Conservation (phyloP, 352 stramenopile genomes). For the Chrysophaeum taylorii region DNA sequence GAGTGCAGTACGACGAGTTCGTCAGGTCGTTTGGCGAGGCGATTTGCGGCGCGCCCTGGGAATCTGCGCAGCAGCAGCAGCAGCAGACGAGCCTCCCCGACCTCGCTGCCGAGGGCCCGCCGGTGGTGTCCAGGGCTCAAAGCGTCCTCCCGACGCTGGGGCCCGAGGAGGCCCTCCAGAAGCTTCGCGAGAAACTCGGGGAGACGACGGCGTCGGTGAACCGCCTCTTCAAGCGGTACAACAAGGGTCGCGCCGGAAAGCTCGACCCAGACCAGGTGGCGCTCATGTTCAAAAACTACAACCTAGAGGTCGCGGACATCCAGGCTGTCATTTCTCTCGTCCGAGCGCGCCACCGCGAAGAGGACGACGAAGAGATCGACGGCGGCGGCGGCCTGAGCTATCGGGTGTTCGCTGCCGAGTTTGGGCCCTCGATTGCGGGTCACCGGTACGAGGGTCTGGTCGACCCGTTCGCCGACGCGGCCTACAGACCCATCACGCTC, state of each 20-base stretch:
- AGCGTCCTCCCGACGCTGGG: background rate
- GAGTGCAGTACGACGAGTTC: background rate
- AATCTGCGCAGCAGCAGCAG: background rate
- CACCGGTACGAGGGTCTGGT: too few relatives aligned
- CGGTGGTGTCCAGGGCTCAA: background rate
- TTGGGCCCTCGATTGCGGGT: too few relatives aligned
- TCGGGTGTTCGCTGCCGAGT: too few relatives aligned
- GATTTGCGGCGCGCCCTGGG: conserved; percentile 5
- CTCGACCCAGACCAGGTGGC: background rate
- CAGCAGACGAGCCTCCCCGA: too few relatives aligned
- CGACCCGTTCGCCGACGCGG: too few relatives aligned
- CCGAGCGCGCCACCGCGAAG: too few relatives aligned
- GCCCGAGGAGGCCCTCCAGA: background rate
- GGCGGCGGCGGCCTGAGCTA: too few relatives aligned
- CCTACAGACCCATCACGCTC: too few relatives aligned
- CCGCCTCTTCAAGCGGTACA: background rate
- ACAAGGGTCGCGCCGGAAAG: background rate
- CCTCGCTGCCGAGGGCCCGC: too few relatives aligned
- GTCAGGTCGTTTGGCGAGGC: background rate
- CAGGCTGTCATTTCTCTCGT: too few relatives aligned
- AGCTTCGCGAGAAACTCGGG: background rate
- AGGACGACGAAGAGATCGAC: too few relatives aligned
- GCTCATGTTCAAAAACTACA: background rate
- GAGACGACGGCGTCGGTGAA: background rate
- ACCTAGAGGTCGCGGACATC: too few relatives aligned